phyloP scores from a whole-genome alignment of 495 filamentous ascomycete species.

The Daldinia grandis region DNA sequence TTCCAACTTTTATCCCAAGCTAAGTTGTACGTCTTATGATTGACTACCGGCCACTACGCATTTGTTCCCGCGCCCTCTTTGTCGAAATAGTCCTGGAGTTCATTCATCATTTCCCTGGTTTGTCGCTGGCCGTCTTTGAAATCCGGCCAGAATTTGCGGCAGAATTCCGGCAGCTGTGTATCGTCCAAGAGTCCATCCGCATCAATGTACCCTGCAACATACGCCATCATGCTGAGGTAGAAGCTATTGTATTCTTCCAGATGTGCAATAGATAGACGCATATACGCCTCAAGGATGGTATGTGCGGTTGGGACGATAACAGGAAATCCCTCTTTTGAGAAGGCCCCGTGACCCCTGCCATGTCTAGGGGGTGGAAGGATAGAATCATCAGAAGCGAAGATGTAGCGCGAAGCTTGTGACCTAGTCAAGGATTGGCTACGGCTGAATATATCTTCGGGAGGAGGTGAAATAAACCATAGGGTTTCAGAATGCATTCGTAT shows the following conservation, averaged over 20 bases:
- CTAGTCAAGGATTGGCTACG: neutral
- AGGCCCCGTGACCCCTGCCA: neutral
- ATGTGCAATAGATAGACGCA: neutral
- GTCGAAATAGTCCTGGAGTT: neutral
- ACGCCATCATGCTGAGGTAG: neutral
- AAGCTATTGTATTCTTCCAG: neutral
- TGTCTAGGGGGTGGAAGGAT: neutral
- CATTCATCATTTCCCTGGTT: neutral
- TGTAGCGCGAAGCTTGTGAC: neutral
- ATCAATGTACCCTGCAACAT: neutral
- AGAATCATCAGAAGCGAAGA: slow-evolving; percentile 1
- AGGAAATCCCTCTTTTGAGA: neutral
- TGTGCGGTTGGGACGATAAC: neutral
- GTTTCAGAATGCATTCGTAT: neutral
- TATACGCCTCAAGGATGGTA: neutral
- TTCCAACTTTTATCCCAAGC: neutral
- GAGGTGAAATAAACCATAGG: neutral
- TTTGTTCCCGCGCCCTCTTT: neutral
- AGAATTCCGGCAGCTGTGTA: neutral
- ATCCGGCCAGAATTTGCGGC: neutral
- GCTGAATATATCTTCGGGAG: neutral
- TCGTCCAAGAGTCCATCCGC: neutral
- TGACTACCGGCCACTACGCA: neutral
- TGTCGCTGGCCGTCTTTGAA: neutral
- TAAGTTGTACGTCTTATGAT: neutral